Evolutionary conservation across 441 rosid species (phyloP).

Genomic region (Biscutella laevigata): DNA sequence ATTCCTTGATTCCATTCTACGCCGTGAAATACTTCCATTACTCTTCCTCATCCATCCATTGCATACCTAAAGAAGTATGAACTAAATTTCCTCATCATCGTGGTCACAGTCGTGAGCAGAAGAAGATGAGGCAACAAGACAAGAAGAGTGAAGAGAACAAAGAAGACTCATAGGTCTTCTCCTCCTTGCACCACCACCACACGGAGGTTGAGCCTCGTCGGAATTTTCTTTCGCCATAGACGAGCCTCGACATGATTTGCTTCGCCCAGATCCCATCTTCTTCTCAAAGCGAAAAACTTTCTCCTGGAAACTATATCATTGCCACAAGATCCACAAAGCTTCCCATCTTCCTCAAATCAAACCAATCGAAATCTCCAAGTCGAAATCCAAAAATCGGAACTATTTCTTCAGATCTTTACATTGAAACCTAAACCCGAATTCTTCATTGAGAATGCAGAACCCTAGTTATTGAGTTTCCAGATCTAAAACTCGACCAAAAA

Average conservation of each 20-base stretch:
- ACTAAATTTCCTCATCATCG: too few species aligned
- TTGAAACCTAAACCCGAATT: slow-evolving; percentile 12
- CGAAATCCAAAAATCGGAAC: slow-evolving; percentile 7
- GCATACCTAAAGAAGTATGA: too few species aligned
- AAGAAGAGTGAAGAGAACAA: slow-evolving; percentile 58
- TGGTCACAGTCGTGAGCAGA: slow-evolving; percentile 40
- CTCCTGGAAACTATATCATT: slow-evolving; percentile 21
- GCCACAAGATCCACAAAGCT: slow-evolving; percentile 14
- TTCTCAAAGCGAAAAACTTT: neutral
- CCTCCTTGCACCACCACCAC: slow-evolving; percentile 28
- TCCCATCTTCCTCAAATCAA: neutral
- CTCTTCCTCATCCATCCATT: slow-evolving; percentile 27
- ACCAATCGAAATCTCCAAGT: slow-evolving; percentile 6
- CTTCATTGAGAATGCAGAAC: neutral
- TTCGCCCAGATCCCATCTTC: slow-evolving; percentile 84
- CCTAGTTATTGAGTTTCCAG: too few species aligned
- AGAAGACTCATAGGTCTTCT: slow-evolving; percentile 44
- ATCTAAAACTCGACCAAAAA: slow-evolving; percentile 31
- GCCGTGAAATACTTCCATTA: slow-evolving; percentile 28
- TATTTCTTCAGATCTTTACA: slow-evolving; percentile 11
- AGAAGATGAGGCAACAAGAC: slow-evolving; percentile 58
- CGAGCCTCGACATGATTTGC: slow-evolving; percentile 42
- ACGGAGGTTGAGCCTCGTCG: slow-evolving; percentile 4
- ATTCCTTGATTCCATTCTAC: too few species aligned
- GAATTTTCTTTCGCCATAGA: slow-evolving; percentile 15